phyloP scores from a whole-genome alignment of 2,329 filamentous ascomycete species.

The Samsoniella hepiali region DNA sequence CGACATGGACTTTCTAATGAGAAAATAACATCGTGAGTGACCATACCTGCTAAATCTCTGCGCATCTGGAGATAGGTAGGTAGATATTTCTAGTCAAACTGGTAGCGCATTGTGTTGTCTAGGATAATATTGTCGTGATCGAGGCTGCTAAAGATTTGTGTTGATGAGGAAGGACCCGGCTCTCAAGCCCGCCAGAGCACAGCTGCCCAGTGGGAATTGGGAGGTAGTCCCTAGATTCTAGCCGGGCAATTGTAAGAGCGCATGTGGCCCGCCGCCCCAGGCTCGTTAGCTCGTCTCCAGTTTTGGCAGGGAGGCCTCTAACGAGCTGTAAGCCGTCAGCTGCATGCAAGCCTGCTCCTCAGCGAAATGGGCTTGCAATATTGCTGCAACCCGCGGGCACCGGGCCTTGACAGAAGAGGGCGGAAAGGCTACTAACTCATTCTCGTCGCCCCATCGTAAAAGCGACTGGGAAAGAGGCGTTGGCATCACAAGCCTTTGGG shows the following conservation, averaged over 20 bases:
- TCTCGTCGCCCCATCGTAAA: background rate
- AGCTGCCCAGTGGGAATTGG: background rate
- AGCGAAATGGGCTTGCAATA: too few relatives aligned
- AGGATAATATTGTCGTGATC: too few relatives aligned
- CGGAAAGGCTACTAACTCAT: too few relatives aligned
- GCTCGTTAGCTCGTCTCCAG: background rate
- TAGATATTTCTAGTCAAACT: too few relatives aligned
- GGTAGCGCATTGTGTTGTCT: too few relatives aligned
- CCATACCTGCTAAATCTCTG: too few relatives aligned
- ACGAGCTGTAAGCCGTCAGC: background rate
- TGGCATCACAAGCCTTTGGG: background rate
- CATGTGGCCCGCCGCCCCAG: background rate
- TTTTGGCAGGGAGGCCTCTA: background rate
- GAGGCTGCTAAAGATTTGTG: too few relatives aligned
- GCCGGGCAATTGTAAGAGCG: slow-evolving; percentile 2
- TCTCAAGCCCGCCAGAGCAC: background rate
- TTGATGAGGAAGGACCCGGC: too few relatives aligned
- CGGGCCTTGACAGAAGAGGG: background rate
- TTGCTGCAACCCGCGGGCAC: background rate
- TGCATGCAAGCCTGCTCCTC: background rate
- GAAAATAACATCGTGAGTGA: too few relatives aligned
- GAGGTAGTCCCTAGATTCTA: background rate
- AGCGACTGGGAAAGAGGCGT: background rate
- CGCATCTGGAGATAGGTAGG: too few relatives aligned
- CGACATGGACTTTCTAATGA: too few relatives aligned